Evolutionary conservation across 2,329 filamentous ascomycete genomes (phyloP), one percentile per base, ranked within the genome.

Genomic region (Phaeosphaeria sp.): DNA sequence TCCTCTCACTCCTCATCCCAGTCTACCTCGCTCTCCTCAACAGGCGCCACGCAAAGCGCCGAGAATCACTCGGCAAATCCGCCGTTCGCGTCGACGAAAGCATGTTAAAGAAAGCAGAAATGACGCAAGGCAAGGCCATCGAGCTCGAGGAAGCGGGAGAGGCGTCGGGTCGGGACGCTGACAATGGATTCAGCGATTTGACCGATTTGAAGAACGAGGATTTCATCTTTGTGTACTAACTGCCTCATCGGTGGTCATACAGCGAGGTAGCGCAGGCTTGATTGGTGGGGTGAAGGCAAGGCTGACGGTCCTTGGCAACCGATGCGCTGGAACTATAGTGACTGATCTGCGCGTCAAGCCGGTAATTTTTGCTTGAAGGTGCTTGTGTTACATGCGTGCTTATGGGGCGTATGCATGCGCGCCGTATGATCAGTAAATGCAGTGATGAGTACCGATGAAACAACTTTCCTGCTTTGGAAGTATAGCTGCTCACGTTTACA

Each of bases 11-110:
- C 63, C 47, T 76, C 6, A 74, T 66, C 3, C 68, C 70, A 11
- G 15, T 75, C 0, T 77, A 77, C 46, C 63, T 77, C 5, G 63
- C 72, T 13, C 59, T 66, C 22, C 54, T 77, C 13, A 76, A 76
- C 36, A 66, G 59, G 47, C 66, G 65, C 7, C 73, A 77, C 22
- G 70, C 71, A 2, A 68, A 67, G 44, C 63, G 64, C n/a, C 64
- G 75, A 13, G 60, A 70, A 17, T 65, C 62, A 18, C 46, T 76
- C 0, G 74, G 74, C 1, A 77, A 76, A 43, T 69, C 65, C 0
- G 72, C 68, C 0, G 56, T 58, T 2, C 56, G 69, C 0, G 30
- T 74, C 11, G 74, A 77, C 30, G 68, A 76, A 59, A 76, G 73
- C 17, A 77, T 77, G 75, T 36, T 76, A 5, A 58, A 63, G n/a